These are phyloP conservation scores for Trypanosoma theileri DNA, from an alignment of 208 protist genomes.

Conservation along the genomic window DNA sequence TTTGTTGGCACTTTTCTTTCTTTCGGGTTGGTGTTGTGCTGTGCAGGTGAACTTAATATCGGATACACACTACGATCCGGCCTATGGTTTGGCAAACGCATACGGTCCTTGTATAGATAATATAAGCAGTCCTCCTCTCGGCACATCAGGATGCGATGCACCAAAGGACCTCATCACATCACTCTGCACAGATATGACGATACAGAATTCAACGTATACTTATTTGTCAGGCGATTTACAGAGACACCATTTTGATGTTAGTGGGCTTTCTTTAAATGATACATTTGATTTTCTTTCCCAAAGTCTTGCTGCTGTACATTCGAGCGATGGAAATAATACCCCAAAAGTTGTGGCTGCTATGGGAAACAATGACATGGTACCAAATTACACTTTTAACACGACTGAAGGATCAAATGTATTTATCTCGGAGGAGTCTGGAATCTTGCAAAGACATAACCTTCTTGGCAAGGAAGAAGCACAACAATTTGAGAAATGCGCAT, in stretches of 20 bases:
- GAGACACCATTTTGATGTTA: conserved; percentile 46
- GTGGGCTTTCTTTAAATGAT: conserved; percentile 26
- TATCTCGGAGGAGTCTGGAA: conserved; percentile 28
- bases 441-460: conserved; percentile 31
- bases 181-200: conserved; percentile 36
- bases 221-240: conserved; percentile 73
- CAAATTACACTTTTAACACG: conserved; percentile 63
- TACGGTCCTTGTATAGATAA: conserved; percentile 31
- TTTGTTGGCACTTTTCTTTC: background rate
- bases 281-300: conserved; percentile 27
- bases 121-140: conserved; percentile 24
- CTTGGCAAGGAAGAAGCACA: conserved; percentile 38
- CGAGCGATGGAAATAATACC: conserved; percentile 16
- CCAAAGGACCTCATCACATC: conserved; percentile 51
- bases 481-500: conserved; percentile 55
- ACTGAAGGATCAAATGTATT: conserved; percentile 20
- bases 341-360: conserved; percentile 35
- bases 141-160: conserved; percentile 52
- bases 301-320: conserved; percentile 14
- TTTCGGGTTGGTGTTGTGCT: conserved; percentile 14
- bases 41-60: conserved; percentile 52
- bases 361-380: conserved; percentile 83
- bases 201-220: conserved; percentile 35
- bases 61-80: conserved; percentile 82
- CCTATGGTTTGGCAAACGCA: conserved; percentile 47